Percentiles rank a stretch among this genome's conserved stretches.
Conservation (phyloP, 2,329 filamentous ascomycete species). For the Curvularia sp. region DNA sequence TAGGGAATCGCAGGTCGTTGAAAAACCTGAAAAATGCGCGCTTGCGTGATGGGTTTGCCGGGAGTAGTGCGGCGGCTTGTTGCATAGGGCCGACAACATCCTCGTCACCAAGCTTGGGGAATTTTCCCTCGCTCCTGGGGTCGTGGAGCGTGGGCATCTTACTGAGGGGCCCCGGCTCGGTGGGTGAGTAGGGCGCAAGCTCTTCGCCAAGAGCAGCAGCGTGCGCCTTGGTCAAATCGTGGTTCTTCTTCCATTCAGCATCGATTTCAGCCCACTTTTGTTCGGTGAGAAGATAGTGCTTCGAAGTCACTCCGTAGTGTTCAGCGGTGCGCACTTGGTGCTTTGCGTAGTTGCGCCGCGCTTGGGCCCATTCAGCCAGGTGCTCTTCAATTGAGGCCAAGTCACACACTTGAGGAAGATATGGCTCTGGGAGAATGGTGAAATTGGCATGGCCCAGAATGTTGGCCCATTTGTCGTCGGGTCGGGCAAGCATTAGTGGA, state of each 20-base stretch:
- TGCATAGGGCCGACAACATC: slow-evolving; percentile 93
- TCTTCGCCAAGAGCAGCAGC: slow-evolving; percentile 46
- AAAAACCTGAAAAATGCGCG: slow-evolving; percentile 50
- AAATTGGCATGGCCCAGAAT: slow-evolving; percentile 93
- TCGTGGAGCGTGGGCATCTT: slow-evolving; percentile 74
- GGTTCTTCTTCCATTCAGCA: slow-evolving; percentile 71
- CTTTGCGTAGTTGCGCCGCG: slow-evolving; percentile 85
- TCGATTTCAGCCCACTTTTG: slow-evolving; percentile 88
- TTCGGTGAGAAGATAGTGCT: slow-evolving; percentile 83
- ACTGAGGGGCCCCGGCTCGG: slow-evolving; percentile 63
- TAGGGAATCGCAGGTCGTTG: slow-evolving; percentile 47
- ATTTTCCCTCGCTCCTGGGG: slow-evolving; percentile 75
- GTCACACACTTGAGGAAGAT: slow-evolving; percentile 69
- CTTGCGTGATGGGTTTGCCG: slow-evolving; percentile 47
- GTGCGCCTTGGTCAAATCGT: slow-evolving; percentile 67
- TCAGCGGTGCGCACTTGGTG: slow-evolving; percentile 87
- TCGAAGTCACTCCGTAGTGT: slow-evolving; percentile 88
- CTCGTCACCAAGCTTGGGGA: slow-evolving; percentile 84
- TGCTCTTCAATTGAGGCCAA: slow-evolving; percentile 68
- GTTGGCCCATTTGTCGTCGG: slow-evolving; percentile 82
- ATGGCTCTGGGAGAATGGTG: slow-evolving; percentile 82
- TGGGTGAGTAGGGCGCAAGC: slow-evolving; percentile 49
- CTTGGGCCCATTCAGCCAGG: slow-evolving; percentile 80
- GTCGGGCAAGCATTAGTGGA: slow-evolving; percentile 70
- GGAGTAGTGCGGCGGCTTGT: slow-evolving; percentile 44